phyloP scores from a whole-genome alignment of 345 rosid genomes.

The Toxicodendron radicans region DNA sequence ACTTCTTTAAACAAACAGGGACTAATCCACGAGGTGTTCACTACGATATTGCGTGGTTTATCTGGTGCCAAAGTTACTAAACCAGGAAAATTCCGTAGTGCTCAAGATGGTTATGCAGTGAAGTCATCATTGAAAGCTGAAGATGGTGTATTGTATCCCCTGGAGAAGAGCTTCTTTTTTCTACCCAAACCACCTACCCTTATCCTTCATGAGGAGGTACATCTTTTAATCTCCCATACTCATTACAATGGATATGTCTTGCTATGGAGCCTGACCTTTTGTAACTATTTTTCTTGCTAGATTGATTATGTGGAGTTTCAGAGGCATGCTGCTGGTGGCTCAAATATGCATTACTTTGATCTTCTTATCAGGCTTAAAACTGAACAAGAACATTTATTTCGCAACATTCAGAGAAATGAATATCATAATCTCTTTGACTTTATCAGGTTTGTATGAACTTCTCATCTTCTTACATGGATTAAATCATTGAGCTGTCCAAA shows the following conservation, averaged over 20 bases:
- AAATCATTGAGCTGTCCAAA: neutral
- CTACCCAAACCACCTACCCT: conserved; percentile 98
- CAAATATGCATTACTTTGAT: conserved; percentile 99
- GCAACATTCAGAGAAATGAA: conserved; percentile 96
- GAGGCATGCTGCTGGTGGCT: conserved; percentile 99
- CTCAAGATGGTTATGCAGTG: conserved; percentile 97
- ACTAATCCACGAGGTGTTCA: conserved; percentile 92
- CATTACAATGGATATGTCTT: neutral
- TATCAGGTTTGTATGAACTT: conserved; percentile 55
- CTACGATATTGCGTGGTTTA: conserved; percentile 79
- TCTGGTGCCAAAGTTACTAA: conserved; percentile 97
- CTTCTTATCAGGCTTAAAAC: conserved; percentile 86
- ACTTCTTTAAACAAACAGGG: conserved; percentile 49
- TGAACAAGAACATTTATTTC: conserved; percentile 95
- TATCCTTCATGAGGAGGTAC: conserved; percentile 96
- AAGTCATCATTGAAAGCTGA: conserved; percentile 97
- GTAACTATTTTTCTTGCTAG: conserved; percentile 33
- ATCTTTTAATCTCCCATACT: neutral
- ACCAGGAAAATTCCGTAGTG: conserved; percentile 96
- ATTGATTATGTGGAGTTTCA: conserved; percentile 96
- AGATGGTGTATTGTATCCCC: conserved; percentile 94
- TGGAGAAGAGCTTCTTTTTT: conserved; percentile 96
- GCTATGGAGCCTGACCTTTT: neutral
- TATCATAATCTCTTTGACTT: conserved; percentile 85
- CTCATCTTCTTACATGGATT: conserved; percentile 11